Percentiles rank a stretch among this genome's conserved stretches.
These are phyloP conservation scores for Halenospora varia DNA, from an alignment of 495 filamentous ascomycete genomes.

Conservation along the genomic window DNA sequence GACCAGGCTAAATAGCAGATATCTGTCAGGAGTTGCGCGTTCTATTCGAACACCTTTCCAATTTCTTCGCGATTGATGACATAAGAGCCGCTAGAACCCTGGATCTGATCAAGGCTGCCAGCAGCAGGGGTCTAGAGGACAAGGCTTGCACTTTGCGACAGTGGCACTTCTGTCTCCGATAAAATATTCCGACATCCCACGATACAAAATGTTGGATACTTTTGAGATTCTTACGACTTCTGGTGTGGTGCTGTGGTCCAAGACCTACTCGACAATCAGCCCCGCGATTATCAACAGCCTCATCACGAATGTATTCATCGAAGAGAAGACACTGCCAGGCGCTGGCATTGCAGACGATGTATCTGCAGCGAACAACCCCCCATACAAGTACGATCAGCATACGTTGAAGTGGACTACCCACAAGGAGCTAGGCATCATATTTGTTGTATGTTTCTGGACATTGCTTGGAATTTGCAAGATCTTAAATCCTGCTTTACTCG, in stretches of 20 bases:
- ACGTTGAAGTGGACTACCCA: constrained; percentile 89
- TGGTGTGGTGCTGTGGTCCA: constrained; percentile 95
- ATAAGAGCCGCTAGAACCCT: constrained; percentile 4
- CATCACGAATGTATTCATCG: constrained; percentile 95
- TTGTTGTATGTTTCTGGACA: constrained; percentile 90
- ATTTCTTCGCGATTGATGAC: constrained; percentile 4
- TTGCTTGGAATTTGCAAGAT: no score
- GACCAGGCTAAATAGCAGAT: not conserved
- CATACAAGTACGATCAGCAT: constrained; percentile 89
- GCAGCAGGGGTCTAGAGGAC: not conserved
- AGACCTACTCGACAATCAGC: constrained; percentile 74
- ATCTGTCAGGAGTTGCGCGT: constrained; percentile 21
- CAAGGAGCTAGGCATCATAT: constrained; percentile 91
- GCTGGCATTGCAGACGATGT: constrained; percentile 52
- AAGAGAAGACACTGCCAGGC: constrained; percentile 71
- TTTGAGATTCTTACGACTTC: constrained; percentile 96
- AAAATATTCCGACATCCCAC: not conserved
- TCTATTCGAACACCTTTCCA: constrained; percentile 30
- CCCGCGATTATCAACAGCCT: constrained; percentile 86
- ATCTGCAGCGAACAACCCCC: constrained; percentile 56
- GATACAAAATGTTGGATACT: constrained; percentile 73
- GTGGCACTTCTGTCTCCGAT: constrained; percentile 2
- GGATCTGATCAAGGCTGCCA: not conserved
- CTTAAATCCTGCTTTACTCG: no score
- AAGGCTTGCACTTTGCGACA: not conserved